Conservation (phyloP, 2,329 filamentous ascomycete species). For the Monilinia polystroma region DNA sequence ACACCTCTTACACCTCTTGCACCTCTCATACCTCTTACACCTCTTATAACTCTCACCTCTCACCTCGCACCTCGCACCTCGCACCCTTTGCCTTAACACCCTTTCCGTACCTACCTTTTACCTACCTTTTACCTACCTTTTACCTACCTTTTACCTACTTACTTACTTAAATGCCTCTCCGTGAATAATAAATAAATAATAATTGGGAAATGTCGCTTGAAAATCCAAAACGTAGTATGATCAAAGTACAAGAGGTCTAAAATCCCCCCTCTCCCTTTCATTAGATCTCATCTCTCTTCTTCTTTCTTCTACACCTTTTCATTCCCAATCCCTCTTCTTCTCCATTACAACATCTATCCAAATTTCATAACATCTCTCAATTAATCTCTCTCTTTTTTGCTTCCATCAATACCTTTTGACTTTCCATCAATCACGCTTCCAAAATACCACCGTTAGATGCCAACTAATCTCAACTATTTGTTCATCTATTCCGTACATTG, state of each 20-base stretch:
- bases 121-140: too few relatives aligned
- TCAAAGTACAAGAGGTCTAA: slow-evolving; percentile 19
- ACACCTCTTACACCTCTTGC: too few relatives aligned
- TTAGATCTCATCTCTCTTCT: not conserved
- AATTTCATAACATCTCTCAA: slow-evolving; percentile 28
- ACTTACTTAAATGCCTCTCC: too few relatives aligned
- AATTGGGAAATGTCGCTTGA: slow-evolving; percentile 16
- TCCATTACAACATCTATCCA: slow-evolving; percentile 16
- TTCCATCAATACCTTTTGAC: slow-evolving; percentile 30
- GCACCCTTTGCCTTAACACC: too few relatives aligned
- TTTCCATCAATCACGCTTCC: slow-evolving; percentile 30
- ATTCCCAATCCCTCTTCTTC: not conserved
- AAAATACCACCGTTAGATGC: slow-evolving; percentile 26
- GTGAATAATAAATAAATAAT: not conserved
- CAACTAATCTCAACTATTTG: slow-evolving; percentile 21
- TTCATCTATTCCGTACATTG: slow-evolving; percentile 2
- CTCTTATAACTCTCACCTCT: too few relatives aligned
- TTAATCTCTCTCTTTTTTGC: slow-evolving; percentile 28
- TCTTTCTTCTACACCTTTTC: not conserved
- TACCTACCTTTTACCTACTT: too few relatives aligned
- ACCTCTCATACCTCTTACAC: too few relatives aligned
- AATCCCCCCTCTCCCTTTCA: slow-evolving; percentile 8
- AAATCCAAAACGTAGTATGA: slow-evolving; percentile 16
- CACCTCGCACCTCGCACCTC: too few relatives aligned
- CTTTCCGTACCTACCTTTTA: too few relatives aligned